phyloP scores from a whole-genome alignment of 2,329 filamentous ascomycete genomes.

The Coniochaeta prunicola region DNA sequence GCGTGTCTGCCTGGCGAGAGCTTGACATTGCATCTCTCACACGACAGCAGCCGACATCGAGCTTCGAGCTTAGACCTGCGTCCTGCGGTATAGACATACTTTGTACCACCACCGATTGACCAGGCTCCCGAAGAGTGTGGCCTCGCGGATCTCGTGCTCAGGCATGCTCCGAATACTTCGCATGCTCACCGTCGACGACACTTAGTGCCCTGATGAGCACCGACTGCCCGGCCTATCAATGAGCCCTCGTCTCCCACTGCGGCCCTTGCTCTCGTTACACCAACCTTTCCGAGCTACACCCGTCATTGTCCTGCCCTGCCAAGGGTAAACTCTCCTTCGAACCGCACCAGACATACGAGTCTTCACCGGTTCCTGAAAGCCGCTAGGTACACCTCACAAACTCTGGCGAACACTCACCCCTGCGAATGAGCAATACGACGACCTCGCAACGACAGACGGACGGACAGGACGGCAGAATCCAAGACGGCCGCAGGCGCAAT shows the following conservation, averaged over 20 bases:
- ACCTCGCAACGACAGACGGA: slow-evolving; percentile 1
- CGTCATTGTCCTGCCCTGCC: not conserved
- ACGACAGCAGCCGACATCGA: not conserved
- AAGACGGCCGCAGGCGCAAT: slow-evolving; percentile 1
- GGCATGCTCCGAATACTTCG: not conserved
- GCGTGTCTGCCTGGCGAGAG: not conserved
- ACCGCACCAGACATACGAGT: not conserved
- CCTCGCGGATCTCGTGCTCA: not conserved
- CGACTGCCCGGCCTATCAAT: not conserved
- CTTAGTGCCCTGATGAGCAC: not conserved
- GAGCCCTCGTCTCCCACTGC: not conserved
- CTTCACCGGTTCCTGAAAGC: not conserved
- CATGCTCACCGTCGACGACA: not conserved
- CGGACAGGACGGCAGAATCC: not conserved
- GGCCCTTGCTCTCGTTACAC: not conserved
- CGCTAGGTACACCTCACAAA: not conserved
- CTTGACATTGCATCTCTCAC: not conserved
- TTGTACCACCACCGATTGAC: not conserved
- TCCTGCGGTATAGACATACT: not conserved
- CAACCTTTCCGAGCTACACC: not conserved
- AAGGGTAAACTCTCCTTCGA: not conserved
- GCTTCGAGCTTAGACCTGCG: not conserved
- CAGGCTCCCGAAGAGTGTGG: not conserved
- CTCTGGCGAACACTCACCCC: slow-evolving; percentile 8
- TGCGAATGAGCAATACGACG: slow-evolving; percentile 9